A percentile compares a stretch with the other conserved stretches of the same genome.
Conservation (phyloP, 169 alveolate genomes). For the Plasmodium yoelii region DNA sequence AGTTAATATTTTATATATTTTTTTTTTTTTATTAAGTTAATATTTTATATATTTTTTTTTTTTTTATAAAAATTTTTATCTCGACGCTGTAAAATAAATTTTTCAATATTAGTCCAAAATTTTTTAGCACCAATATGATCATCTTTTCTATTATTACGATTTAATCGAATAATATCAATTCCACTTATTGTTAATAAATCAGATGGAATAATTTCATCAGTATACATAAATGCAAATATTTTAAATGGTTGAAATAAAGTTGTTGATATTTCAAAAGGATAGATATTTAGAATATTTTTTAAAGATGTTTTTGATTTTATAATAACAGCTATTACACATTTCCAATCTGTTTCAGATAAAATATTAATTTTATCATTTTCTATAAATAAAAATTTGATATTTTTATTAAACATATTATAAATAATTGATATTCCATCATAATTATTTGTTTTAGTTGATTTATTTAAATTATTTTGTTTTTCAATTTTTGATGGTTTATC, state of each 20-base stretch:
- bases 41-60: slow-evolving; percentile 8
- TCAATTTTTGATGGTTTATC: slow-evolving; percentile 34
- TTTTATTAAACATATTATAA: slow-evolving; percentile 80
- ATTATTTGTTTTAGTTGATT: slow-evolving; percentile 26
- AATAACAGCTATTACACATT: slow-evolving; percentile 84
- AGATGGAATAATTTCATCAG: slow-evolving; percentile 40
- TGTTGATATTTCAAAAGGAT: slow-evolving; percentile 82
- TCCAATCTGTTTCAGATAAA: slow-evolving; percentile 84
- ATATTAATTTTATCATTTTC: slow-evolving; percentile 81
- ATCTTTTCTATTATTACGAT: slow-evolving; percentile 57
- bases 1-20: not conserved
- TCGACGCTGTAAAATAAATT: slow-evolving; percentile 56
- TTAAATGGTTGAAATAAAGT: slow-evolving; percentile 82
- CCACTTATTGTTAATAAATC: slow-evolving; percentile 46
- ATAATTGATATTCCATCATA: slow-evolving; percentile 80
- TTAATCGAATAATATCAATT: slow-evolving; percentile 40
- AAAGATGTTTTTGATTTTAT: slow-evolving; percentile 81
- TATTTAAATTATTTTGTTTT: slow-evolving; percentile 1
- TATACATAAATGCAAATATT: slow-evolving; percentile 68
- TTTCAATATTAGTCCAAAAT: slow-evolving; percentile 54
- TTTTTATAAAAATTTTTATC: slow-evolving; percentile 32
- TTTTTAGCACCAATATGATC: slow-evolving; percentile 48
- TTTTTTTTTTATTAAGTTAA: slow-evolving; percentile 4
- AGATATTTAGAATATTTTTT: slow-evolving; percentile 79
- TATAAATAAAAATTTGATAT: slow-evolving; percentile 80